These are phyloP conservation scores for Manihot esculenta DNA, from an alignment of 441 rosid genomes.

Conservation along the genomic window DNA sequence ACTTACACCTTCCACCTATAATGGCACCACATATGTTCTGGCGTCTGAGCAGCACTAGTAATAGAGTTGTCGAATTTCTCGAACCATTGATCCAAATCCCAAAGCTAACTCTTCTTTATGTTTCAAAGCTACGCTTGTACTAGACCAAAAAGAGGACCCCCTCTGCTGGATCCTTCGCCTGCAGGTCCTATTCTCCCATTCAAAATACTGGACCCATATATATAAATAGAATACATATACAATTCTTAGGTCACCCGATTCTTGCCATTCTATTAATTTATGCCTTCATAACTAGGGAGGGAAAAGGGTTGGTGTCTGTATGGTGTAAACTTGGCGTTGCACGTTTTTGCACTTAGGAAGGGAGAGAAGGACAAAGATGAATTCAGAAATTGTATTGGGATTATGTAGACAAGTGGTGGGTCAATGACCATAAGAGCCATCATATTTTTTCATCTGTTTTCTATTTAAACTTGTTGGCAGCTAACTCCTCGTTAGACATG, in stretches of 20 bases:
- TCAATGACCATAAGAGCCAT: constrained; percentile 10
- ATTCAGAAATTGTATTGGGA: constrained; percentile 24
- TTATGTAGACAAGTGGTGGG: constrained; percentile 32
- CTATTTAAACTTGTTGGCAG: constrained; percentile 19
- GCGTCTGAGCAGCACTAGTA: constrained; percentile 16
- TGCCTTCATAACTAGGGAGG: neutral
- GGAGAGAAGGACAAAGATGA: constrained; percentile 2
- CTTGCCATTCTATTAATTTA: neutral
- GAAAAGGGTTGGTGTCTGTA: neutral
- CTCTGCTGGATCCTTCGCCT: neutral
- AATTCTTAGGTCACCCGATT: neutral
- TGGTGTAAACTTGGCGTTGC: neutral
- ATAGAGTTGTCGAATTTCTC: constrained; percentile 5
- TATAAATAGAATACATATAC: neutral
- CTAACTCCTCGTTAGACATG: constrained; percentile 1
- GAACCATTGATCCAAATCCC: constrained; percentile 16
- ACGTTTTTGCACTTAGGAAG: neutral
- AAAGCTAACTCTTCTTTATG: constrained; percentile 8
- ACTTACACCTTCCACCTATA: neutral
- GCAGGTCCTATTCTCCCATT: constrained; percentile 7
- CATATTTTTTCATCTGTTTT: constrained; percentile 9
- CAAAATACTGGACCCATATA: constrained; percentile 9
- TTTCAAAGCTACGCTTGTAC: constrained; percentile 6
- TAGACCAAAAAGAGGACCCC: neutral
- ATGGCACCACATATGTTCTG: neutral